phyloP scores from a whole-genome alignment of 1,284 basidiomycete genomes.

The Prillingera fragicola region DNA sequence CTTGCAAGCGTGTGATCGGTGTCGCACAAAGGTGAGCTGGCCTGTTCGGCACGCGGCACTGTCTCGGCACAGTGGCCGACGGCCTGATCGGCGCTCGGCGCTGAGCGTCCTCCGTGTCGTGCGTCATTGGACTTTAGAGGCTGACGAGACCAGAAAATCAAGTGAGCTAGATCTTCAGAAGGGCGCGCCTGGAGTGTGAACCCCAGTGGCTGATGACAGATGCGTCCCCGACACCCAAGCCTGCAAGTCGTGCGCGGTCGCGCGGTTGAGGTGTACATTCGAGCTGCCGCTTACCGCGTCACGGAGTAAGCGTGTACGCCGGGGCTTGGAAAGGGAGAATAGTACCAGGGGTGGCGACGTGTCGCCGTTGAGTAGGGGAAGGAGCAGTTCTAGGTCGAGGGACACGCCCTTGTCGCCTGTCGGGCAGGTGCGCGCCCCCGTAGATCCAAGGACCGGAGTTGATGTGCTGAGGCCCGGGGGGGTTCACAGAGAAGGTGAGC shows the following conservation, averaged over 20 bases:
- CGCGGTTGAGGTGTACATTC: slow-evolving; percentile 20
- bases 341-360: slow-evolving; percentile 1
- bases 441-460: too few species aligned
- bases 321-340: too few species aligned
- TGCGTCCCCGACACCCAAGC: slow-evolving; percentile 13
- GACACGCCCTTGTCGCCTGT: not conserved
- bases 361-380: not conserved
- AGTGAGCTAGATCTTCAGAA: slow-evolving; percentile 1
- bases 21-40: slow-evolving; percentile 24
- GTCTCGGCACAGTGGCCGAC: not conserved
- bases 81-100: not conserved
- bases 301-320: slow-evolving; percentile 25
- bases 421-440: too few species aligned
- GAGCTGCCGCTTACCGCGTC: slow-evolving; percentile 27
- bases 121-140: not conserved
- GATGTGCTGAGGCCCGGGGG: slow-evolving; percentile 3
- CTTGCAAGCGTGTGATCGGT: slow-evolving; percentile 30
- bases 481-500: slow-evolving; percentile 24
- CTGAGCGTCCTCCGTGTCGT: not conserved
- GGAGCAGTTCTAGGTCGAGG: not conserved
- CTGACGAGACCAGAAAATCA: slow-evolving; percentile 13
- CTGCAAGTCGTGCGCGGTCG: slow-evolving; percentile 20
- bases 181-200: too few species aligned
- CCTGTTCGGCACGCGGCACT: not conserved
- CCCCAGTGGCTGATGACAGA: slow-evolving; percentile 2